Evolutionary conservation across 129 eudicot genomes (phyloP).

Genomic region (Calendula officinalis): DNA sequence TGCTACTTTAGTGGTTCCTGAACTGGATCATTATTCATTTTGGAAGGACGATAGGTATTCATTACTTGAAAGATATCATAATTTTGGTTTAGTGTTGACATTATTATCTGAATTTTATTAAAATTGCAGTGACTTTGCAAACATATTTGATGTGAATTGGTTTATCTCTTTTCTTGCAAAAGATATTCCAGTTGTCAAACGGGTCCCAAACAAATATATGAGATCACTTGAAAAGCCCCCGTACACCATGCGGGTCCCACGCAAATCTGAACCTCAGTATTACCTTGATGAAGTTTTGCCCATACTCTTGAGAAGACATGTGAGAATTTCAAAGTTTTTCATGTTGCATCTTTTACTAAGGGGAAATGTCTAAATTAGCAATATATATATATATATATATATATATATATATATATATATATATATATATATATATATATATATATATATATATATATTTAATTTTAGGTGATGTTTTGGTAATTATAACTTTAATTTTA

Average conservation of each 20-base stretch:
- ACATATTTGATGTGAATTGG: conserved; percentile 92
- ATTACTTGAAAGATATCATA: conserved; percentile 11
- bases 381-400: too few relatives aligned
- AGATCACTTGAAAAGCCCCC: conserved; percentile 90
- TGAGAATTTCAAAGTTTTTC: conserved; percentile 36
- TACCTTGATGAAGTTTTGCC: conserved; percentile 86
- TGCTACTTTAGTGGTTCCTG: conserved; percentile 91
- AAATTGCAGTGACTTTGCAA: conserved; percentile 72
- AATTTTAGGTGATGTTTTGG: too few relatives aligned
- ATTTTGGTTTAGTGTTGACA: neutral
- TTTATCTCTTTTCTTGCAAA: conserved; percentile 84
- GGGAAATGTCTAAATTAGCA: too few relatives aligned
- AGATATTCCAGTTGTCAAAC: conserved; percentile 72
- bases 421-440: too few relatives aligned
- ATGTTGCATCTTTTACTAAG: neutral
- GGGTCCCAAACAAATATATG: conserved; percentile 88
- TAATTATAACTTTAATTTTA: too few relatives aligned
- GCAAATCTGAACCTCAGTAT: conserved; percentile 90
- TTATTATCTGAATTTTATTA: conserved; percentile 9
- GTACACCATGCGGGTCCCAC: conserved; percentile 91
- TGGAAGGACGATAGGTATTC: conserved; percentile 92
- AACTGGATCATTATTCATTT: conserved; percentile 86
- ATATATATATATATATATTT: too few relatives aligned
- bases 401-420: too few relatives aligned
- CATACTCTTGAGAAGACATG: conserved; percentile 80